These are phyloP conservation scores for Pyrenopolyporus hunteri DNA, from an alignment of 495 filamentous ascomycete species.

Conservation along the genomic window DNA sequence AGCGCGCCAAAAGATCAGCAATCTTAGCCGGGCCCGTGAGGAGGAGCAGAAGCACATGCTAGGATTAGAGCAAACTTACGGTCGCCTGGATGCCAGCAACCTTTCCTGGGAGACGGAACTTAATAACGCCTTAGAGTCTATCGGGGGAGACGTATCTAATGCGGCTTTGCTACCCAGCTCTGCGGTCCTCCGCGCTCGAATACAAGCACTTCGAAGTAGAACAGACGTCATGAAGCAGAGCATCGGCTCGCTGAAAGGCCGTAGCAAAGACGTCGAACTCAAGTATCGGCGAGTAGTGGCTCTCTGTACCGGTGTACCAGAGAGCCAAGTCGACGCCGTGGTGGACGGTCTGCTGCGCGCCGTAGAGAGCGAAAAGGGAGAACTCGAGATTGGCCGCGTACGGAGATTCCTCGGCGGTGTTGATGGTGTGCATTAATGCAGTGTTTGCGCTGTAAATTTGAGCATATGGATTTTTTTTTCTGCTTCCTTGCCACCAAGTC, in stretches of 20 bases:
- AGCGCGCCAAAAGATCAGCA: slow-evolving; percentile 52
- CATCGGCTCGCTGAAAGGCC: slow-evolving; percentile 60
- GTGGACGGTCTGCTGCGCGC: slow-evolving; percentile 67
- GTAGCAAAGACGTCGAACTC: slow-evolving; percentile 69
- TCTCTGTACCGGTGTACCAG: slow-evolving; percentile 69
- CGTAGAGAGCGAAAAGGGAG: slow-evolving; percentile 74
- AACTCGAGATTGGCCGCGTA: slow-evolving; percentile 71
- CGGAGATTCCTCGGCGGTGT: slow-evolving; percentile 76
- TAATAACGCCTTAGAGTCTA: slow-evolving; percentile 31
- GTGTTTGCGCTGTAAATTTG: background rate
- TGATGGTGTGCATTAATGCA: slow-evolving; percentile 52
- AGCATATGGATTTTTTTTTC: slow-evolving; percentile 2
- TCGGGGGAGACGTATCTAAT: slow-evolving; percentile 20
- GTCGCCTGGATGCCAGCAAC: slow-evolving; percentile 41
- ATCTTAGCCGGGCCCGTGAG: slow-evolving; percentile 54
- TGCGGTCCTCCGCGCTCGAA: slow-evolving; percentile 50
- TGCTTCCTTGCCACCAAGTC: background rate
- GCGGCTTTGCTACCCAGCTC: slow-evolving; percentile 44
- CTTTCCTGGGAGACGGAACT: slow-evolving; percentile 53
- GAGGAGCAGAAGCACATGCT: slow-evolving; percentile 55
- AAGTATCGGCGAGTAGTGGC: slow-evolving; percentile 73
- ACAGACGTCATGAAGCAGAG: slow-evolving; percentile 65
- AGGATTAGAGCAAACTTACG: slow-evolving; percentile 48
- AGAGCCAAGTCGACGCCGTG: slow-evolving; percentile 67
- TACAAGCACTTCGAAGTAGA: slow-evolving; percentile 58